Evolutionary conservation across 2,329 filamentous ascomycete genomes (phyloP), one percentile per base, ranked within the genome.

Genomic region (Colletotrichum spaethianum): DNA sequence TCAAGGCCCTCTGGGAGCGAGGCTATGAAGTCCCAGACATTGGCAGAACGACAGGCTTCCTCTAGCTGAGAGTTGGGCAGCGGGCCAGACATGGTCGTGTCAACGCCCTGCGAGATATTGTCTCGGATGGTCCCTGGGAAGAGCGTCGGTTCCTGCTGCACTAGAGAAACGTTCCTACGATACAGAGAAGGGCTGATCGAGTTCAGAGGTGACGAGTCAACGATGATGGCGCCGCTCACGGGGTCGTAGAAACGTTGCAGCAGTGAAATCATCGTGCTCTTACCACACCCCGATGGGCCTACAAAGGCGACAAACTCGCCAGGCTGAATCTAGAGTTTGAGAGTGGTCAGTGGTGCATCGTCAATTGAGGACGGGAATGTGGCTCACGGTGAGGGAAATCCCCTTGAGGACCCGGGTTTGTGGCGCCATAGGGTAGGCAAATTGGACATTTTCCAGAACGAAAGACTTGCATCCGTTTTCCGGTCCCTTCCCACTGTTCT

Each of bases 231-330:
- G 0, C 76, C 75, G 0, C 52, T 42, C 1, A 48, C 38, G 3
- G 72, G 70, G 42, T 75, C 73, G 74, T 85, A 86, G 75, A 85
- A 84, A 1, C 84, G 81, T 71, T 86, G 82, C 0, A 87, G 77
- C 69, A 87, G 80, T 5, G 86, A 84, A 61, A 92, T 83, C 57
- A 89, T 87, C 1, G 90, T 92, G 1, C 87, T 89, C 77, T 92
- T 92, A 1, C 89, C 89, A 60, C 86, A 89, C 4, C 88, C 88
- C 0, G 86, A 87, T 11, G 86, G 80, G 3, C 88, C 89, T 0
- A 90, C 88, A 40, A 90, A 81, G 0, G 87, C 89, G 2, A 86
- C 81, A 55, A 86, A 89, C 44, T 87, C 81, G 14, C 86, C 86
- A 1, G 82, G 81, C 60, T 81, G 75, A 16, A 68, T 48, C 44